phyloP scores from a whole-genome alignment of 2,329 filamentous ascomycete genomes.

The Monosporascus cannonballus region DNA sequence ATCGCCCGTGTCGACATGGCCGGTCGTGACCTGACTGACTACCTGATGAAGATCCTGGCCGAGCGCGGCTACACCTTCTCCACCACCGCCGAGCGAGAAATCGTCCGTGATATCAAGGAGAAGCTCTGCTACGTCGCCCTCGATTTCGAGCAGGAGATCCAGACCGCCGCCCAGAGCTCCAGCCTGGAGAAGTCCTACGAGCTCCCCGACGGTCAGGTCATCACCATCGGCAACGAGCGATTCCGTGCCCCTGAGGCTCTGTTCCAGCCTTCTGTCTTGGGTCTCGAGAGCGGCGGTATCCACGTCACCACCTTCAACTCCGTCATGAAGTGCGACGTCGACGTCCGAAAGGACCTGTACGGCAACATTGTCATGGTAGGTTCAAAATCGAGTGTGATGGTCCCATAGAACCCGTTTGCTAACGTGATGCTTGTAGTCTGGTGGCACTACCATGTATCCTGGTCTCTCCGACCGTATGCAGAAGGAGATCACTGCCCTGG shows the following conservation, averaged over 20 bases:
- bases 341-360: conserved; percentile 99
- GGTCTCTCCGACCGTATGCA: conserved; percentile 99
- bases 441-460: conserved; percentile 99
- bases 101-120: conserved; percentile 99
- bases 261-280: conserved; percentile 97
- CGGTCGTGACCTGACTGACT: conserved; percentile 99
- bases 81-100: conserved; percentile 99
- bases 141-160: conserved; percentile 99
- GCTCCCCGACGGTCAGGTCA: conserved; percentile 98
- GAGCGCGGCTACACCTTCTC: conserved; percentile 99
- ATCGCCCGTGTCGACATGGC: conserved; percentile 99
- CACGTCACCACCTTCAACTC: conserved; percentile 99
- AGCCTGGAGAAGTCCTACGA: conserved; percentile 99
- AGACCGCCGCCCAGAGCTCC: conserved; percentile 98
- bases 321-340: conserved; percentile 99
- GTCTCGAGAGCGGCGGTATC: conserved; percentile 98
- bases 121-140: conserved; percentile 99
- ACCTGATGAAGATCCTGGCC: conserved; percentile 99
- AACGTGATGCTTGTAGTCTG: conserved; percentile 60
- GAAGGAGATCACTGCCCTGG: conserved; percentile 99
- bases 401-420: conserved; percentile 15
- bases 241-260: conserved; percentile 99
- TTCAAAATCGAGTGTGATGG: conserved; percentile 17
- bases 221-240: conserved; percentile 99
- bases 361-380: conserved; percentile 99